Base-by-base conservation (phyloP, 257 asterid genomes). In the Phtheirospermum japonicum region DNA sequence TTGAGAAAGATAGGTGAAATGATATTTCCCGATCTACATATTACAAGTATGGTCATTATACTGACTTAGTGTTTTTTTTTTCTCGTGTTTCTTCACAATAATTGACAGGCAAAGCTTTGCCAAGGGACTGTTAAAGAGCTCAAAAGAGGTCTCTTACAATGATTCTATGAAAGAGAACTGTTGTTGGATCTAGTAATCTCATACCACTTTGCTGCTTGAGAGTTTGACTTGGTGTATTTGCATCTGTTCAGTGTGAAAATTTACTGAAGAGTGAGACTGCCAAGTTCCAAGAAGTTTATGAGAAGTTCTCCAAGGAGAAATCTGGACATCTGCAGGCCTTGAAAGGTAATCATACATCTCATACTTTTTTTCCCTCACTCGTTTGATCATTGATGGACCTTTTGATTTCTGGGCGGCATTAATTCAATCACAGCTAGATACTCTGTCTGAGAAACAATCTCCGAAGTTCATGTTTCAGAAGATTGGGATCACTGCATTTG, bases 1-100 rank as follows among this genome's bases (percentile, higher is more conserved):
- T 89, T 31, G 99, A 89, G 80, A 89, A 89, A 75, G 99, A 92
- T 64, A 92, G 96, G 97, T 92, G 80, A 80, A 65, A 66, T n/a
- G 57, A 60, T 28, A 46, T 68, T 36, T 48, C 31, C 36, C 4
- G 46, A 57, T 56, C 61, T 20, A 37, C 31, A 14, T 11, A 16
- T 28, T 28, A 40, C 11, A 58, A 59, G 26, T 63, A 57, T 36
- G 20, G 28, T 40, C 64, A 59, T 72, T 55, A 40, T n/a, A 53
- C 37, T 60, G 37, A 61, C 57, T 53, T 20, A 48, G 8, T 52
- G 28, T 63, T 45, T 63, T 30, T 57, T 68, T 63, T 18, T 43
- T 45, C 59, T 30, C 46, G 16, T 69, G 69, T 51, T 77, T 33
- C 14, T 57, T 69, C 59, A 67, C 48, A 57, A 48, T 65, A 33